Conservation (phyloP, 2,329 filamentous ascomycete species). For the Emmonsiellopsis sp. region DNA sequence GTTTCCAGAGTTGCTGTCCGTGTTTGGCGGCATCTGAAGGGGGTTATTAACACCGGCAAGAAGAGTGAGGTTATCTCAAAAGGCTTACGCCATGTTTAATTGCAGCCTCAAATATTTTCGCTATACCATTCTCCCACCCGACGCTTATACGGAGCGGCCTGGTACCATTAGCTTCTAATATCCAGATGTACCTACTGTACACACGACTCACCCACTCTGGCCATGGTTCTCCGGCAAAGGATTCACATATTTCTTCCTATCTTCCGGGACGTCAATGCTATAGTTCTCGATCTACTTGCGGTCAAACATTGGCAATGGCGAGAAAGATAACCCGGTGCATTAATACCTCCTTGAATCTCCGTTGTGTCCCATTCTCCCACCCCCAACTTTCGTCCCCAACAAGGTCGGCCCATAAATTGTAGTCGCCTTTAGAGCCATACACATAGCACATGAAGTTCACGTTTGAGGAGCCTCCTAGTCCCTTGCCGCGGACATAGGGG, state of each 20-base stretch:
- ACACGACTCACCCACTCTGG: background rate
- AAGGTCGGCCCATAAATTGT: slow-evolving; percentile 25
- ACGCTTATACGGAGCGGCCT: slow-evolving; percentile 1
- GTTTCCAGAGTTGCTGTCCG: slow-evolving; percentile 27
- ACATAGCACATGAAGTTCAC: slow-evolving; percentile 38
- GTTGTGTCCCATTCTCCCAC: background rate
- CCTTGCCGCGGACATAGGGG: slow-evolving; percentile 18
- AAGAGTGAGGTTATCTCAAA: background rate
- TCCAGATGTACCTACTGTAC: background rate
- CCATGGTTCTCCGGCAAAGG: slow-evolving; percentile 1
- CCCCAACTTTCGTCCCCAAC: slow-evolving; percentile 20
- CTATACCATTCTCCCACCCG: background rate
- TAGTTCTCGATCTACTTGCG: background rate
- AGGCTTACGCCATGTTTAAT: background rate
- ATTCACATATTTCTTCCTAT: background rate
- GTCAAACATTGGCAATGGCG: too few relatives aligned
- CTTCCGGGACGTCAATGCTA: background rate
- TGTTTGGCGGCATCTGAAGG: background rate
- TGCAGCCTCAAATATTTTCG: background rate
- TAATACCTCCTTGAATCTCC: slow-evolving; percentile 2
- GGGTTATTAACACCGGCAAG: background rate
- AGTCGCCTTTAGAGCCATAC: slow-evolving; percentile 19
- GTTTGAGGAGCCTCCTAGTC: slow-evolving; percentile 24
- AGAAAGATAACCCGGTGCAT: too few relatives aligned
- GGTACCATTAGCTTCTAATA: background rate